Conservation (phyloP, 202 grass and related monocot species). For the Dendrocalamus latiflorus region DNA sequence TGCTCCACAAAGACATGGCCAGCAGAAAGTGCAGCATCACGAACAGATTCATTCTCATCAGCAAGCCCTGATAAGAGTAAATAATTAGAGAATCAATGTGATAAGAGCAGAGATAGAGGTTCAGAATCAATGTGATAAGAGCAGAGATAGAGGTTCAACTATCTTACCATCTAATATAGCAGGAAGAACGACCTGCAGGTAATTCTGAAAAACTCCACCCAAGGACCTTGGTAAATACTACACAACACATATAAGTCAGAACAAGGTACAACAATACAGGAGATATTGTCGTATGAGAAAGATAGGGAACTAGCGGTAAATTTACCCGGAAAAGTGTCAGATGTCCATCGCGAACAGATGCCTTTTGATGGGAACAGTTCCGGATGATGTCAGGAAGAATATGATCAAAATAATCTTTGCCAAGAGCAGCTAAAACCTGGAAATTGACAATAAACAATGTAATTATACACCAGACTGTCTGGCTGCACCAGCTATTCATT, state of each 20-base stretch:
- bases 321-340: constrained; percentile 86
- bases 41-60: constrained; percentile 98
- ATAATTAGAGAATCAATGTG: constrained; percentile 36
- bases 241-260: constrained; percentile 36
- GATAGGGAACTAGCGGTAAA: background rate
- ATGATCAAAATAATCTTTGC: constrained; percentile 79
- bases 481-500: background rate
- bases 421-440: constrained; percentile 94
- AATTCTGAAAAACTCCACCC: constrained; percentile 85
- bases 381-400: constrained; percentile 94
- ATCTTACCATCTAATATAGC: constrained; percentile 96
- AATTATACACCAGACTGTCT: constrained; percentile 8
- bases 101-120: constrained; percentile 19
- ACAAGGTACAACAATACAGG: constrained; percentile 20
- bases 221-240: constrained; percentile 94
- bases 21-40: constrained; percentile 89
- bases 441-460: constrained; percentile 26
- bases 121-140: constrained; percentile 27
- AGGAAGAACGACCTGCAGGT: constrained; percentile 82
- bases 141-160: constrained; percentile 19
- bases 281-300: background rate
- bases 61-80: constrained; percentile 73
- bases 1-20: constrained; percentile 97
- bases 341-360: constrained; percentile 94
- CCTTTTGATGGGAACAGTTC: constrained; percentile 93